Evolutionary conservation across 2,329 filamentous ascomycete genomes (phyloP).

Genomic region (Xylaria arbuscula): DNA sequence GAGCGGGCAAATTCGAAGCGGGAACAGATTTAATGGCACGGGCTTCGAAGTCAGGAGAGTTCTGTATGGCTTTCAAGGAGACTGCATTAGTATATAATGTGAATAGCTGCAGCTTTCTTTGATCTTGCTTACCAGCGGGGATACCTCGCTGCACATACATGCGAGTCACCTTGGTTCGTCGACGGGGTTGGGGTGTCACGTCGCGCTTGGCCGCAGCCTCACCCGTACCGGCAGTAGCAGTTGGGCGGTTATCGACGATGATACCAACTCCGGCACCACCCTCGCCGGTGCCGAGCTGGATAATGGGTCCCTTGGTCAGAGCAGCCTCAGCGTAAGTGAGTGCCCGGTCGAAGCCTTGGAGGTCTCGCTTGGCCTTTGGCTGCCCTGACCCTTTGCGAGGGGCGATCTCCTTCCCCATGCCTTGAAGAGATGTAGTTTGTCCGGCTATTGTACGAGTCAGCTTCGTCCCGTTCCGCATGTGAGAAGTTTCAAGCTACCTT

Average conservation of each 20-base stretch:
- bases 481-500: slow-evolving; percentile 47
- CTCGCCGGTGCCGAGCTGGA: slow-evolving; percentile 56
- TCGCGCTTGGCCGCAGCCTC: slow-evolving; percentile 40
- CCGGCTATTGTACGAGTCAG: slow-evolving; percentile 47
- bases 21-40: slow-evolving; percentile 44
- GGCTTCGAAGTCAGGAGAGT: slow-evolving; percentile 43
- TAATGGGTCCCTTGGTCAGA: slow-evolving; percentile 53
- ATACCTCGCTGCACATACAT: slow-evolving; percentile 60
- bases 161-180: slow-evolving; percentile 58
- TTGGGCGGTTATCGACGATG: slow-evolving; percentile 50
- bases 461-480: not conserved
- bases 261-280: slow-evolving; percentile 56
- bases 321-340: slow-evolving; percentile 55
- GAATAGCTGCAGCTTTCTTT: not conserved
- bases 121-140: slow-evolving; percentile 57
- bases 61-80: slow-evolving; percentile 45
- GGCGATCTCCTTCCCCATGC: slow-evolving; percentile 62
- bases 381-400: slow-evolving; percentile 51
- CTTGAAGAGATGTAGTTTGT: slow-evolving; percentile 58
- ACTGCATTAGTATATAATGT: slow-evolving; percentile 39
- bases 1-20: slow-evolving; percentile 37
- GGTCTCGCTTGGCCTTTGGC: slow-evolving; percentile 52
- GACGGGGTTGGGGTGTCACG: slow-evolving; percentile 49
- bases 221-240: slow-evolving; percentile 29
- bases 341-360: slow-evolving; percentile 56